Conservation (phyloP, 106 monocot genomes). For the Allium sativum region DNA sequence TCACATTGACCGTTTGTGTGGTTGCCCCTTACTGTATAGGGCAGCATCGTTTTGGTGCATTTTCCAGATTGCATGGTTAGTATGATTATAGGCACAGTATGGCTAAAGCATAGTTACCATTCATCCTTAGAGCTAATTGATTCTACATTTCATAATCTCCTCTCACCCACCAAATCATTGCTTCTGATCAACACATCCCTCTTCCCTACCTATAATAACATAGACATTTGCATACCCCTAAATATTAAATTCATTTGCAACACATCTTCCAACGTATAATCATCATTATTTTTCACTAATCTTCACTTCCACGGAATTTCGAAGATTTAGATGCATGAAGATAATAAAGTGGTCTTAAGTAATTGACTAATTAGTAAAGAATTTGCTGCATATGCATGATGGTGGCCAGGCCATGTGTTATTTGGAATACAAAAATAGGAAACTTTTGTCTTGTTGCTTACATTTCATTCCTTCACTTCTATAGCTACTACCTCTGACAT, state of each 20-base stretch:
- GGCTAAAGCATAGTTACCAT: not conserved
- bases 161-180: not conserved
- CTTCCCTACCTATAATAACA: not conserved
- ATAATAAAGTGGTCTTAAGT: not conserved
- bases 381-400: not conserved
- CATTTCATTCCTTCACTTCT: not conserved
- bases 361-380: not conserved
- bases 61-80: too few relatives aligned
- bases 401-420: not conserved
- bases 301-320: too few relatives aligned
- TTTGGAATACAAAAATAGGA: not conserved
- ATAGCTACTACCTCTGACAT: not conserved
- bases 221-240: not conserved
- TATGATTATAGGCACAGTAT: not conserved
- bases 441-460: not conserved
- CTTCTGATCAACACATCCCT: not conserved
- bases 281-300: too few relatives aligned
- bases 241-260: not conserved
- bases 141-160: not conserved
- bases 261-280: not conserved
- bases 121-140: not conserved
- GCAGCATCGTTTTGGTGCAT: too few relatives aligned
- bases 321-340: too few relatives aligned
- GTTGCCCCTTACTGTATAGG: too few relatives aligned
- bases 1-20: too few relatives aligned